A percentile compares a stretch with the other conserved stretches of the same genome.
phyloP scores from a whole-genome alignment of 2,329 filamentous ascomycete genomes.

The Kalaharituber pfeilii region DNA sequence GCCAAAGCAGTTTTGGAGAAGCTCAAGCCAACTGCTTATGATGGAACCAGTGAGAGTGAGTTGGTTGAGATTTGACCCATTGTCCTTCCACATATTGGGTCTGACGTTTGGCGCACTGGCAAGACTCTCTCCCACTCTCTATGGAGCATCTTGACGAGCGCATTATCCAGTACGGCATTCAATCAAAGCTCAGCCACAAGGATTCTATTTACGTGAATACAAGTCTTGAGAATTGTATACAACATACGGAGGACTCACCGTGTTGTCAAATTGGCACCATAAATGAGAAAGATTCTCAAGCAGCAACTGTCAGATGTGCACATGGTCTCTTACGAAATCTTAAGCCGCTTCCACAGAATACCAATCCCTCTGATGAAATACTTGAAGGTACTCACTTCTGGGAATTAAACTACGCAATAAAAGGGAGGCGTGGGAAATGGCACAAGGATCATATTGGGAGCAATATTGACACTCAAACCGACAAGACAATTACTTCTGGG shows the following conservation, averaged over 20 bases:
- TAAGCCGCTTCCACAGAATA: neutral
- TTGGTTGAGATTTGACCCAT: no score
- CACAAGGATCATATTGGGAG: neutral
- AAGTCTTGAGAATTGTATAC: neutral
- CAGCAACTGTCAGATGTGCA: neutral
- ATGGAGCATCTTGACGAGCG: neutral
- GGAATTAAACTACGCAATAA: neutral
- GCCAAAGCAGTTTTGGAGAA: neutral
- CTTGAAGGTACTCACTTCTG: neutral
- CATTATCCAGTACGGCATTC: neutral
- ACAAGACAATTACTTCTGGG: neutral
- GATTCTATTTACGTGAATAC: neutral
- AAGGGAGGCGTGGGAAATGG: neutral
- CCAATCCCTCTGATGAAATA: neutral
- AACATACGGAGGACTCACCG: neutral
- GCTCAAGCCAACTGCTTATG: no score
- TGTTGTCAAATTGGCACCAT: neutral
- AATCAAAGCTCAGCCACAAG: neutral
- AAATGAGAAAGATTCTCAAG: neutral
- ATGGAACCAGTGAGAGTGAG: no score
- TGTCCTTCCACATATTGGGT: no score
- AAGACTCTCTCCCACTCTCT: no score
- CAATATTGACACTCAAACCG: neutral
- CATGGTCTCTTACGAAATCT: neutral
- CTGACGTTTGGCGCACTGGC: no score